phyloP scores from a whole-genome alignment of 148 eudicot genomes.

The Heliosperma pusillum region DNA sequence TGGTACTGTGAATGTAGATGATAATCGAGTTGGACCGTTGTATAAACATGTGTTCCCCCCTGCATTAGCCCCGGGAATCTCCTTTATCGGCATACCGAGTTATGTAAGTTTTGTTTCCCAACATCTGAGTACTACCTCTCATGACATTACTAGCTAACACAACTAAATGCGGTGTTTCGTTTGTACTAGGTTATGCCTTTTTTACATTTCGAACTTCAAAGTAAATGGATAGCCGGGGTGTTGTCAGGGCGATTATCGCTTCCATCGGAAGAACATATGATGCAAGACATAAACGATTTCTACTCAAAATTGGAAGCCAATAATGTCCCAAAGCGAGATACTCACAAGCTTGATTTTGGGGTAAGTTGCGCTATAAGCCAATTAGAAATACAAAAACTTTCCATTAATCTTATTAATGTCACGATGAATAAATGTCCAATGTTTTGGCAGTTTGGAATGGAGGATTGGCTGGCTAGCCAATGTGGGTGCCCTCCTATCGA shows the following conservation, averaged over 20 bases:
- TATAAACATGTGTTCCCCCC: conserved; percentile 92
- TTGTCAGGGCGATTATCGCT: conserved; percentile 64
- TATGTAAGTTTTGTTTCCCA: conserved; percentile 42
- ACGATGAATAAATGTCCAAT: not conserved
- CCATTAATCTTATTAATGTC: not conserved
- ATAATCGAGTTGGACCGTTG: conserved; percentile 82
- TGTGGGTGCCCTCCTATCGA: conserved; percentile 41
- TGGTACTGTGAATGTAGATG: conserved; percentile 58
- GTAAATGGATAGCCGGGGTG: conserved; percentile 84
- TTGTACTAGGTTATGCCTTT: conserved; percentile 57
- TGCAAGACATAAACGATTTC: conserved; percentile 58
- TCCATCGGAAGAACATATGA: conserved; percentile 60
- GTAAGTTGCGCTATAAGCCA: conserved; percentile 17
- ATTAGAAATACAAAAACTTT: too few relatives aligned
- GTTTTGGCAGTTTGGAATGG: conserved; percentile 51
- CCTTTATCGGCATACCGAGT: conserved; percentile 83
- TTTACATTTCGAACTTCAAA: conserved; percentile 60
- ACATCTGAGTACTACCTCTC: too few relatives aligned
- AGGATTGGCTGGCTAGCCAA: conserved; percentile 70
- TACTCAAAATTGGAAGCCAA: conserved; percentile 52
- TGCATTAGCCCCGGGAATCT: conserved; percentile 70
- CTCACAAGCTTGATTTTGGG: conserved; percentile 53
- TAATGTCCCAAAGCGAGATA: conserved; percentile 64
- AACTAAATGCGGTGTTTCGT: not conserved
- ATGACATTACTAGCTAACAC: too few relatives aligned